These are phyloP conservation scores for Boletus smithii DNA, from an alignment of 1,284 basidiomycete genomes.

Conservation along the genomic window DNA sequence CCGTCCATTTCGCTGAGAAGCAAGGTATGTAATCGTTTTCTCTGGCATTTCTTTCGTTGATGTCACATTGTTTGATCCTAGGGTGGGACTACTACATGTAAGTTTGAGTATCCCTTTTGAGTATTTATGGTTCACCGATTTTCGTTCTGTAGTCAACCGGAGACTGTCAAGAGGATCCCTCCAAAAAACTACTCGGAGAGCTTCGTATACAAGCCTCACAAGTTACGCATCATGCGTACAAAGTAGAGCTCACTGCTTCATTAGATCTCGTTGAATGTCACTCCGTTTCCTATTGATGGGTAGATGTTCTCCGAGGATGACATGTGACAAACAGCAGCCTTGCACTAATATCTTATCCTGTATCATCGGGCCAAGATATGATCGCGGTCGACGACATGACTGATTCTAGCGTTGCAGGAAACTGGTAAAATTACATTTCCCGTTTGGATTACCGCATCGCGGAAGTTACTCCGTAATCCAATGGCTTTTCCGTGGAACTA, in stretches of 20 bases:
- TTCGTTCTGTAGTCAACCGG: constrained; percentile 52
- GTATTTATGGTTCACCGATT: constrained; percentile 1
- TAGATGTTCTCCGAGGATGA: background rate
- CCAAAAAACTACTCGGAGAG: constrained; percentile 94
- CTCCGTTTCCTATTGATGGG: background rate
- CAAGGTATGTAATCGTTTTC: constrained; percentile 56
- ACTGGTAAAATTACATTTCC: background rate
- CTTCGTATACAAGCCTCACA: constrained; percentile 80
- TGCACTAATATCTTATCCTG: background rate
- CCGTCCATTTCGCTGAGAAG: constrained; percentile 91
- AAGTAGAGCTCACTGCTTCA: constrained; percentile 60
- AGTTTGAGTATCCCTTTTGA: constrained; percentile 27
- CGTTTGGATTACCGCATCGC: too few relatives aligned
- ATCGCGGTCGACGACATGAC: too few relatives aligned
- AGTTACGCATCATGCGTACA: constrained; percentile 85
- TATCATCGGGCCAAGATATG: background rate
- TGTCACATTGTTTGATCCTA: constrained; percentile 25
- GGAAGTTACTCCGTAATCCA: background rate
- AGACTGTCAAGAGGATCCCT: constrained; percentile 70
- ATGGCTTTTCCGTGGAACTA: too few relatives aligned
- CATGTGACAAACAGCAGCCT: background rate
- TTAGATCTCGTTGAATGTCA: constrained; percentile 11
- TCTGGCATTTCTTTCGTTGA: background rate
- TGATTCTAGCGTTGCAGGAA: too few relatives aligned
- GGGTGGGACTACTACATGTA: constrained; percentile 80